A percentile compares a stretch with the other conserved stretches of the same genome.
phyloP scores from a whole-genome alignment of 2,329 filamentous ascomycete species.

The Ophiognomonia clavigignenti-juglandacearum region DNA sequence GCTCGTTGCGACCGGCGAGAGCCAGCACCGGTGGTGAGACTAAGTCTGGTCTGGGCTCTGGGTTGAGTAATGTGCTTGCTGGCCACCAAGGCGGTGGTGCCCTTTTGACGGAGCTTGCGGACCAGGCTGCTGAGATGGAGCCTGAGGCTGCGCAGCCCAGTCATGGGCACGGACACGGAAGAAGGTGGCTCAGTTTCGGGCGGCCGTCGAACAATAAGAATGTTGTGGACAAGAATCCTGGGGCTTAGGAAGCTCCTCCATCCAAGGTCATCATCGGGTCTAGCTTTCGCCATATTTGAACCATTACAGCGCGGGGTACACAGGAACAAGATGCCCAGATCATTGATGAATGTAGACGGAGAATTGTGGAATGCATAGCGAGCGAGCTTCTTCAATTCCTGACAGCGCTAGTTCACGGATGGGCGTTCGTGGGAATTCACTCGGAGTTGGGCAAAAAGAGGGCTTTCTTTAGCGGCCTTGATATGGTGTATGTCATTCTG shows the following conservation, averaged over 20 bases:
- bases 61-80: constrained; percentile 7
- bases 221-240: neutral
- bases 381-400: too few species aligned
- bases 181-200: constrained; percentile 12
- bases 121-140: neutral
- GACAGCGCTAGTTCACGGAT: too few species aligned
- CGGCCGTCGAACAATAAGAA: constrained; percentile 9
- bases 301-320: too few species aligned
- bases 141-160: neutral
- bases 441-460: too few species aligned
- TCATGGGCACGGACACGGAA: constrained; percentile 9
- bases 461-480: too few species aligned
- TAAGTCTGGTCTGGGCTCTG: constrained; percentile 10
- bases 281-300: too few species aligned
- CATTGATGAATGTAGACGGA: too few species aligned
- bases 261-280: too few species aligned
- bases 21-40: neutral
- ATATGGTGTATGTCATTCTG: too few species aligned
- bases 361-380: too few species aligned
- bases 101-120: neutral
- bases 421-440: too few species aligned
- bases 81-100: constrained; percentile 8
- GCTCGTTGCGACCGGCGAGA: neutral
- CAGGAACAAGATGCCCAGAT: too few species aligned
- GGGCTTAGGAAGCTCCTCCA: neutral